These are phyloP conservation scores for Colletotrichum orchidophilum DNA, from an alignment of 2,329 filamentous ascomycete species.

Conservation along the genomic window DNA sequence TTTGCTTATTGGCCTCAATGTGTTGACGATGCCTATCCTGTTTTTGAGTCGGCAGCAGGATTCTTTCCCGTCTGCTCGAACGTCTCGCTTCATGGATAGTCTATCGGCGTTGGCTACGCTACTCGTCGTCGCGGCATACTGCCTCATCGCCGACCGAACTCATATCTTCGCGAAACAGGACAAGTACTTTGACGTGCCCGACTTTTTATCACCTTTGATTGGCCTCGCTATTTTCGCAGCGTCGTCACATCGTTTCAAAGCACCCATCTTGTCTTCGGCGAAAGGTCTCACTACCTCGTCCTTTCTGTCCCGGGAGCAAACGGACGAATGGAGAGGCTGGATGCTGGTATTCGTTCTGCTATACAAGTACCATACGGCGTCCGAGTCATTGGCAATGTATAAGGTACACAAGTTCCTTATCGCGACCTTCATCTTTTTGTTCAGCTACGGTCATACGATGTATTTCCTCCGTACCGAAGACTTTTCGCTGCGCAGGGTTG, in stretches of 20 bases:
- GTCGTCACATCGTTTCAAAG: constrained; percentile 18
- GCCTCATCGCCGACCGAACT: constrained; percentile 64
- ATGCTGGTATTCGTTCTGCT: constrained; percentile 65
- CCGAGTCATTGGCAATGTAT: constrained; percentile 60
- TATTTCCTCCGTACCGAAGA: constrained; percentile 67
- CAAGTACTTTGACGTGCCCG: constrained; percentile 51
- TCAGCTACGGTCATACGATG: constrained; percentile 67
- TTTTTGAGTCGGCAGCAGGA: constrained; percentile 18
- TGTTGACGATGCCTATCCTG: constrained; percentile 28
- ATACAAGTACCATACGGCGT: constrained; percentile 65
- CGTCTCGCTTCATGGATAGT: constrained; percentile 32
- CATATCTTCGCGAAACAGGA: constrained; percentile 61
- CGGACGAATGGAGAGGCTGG: constrained; percentile 74
- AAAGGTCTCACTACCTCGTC: constrained; percentile 12
- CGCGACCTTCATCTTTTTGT: constrained; percentile 69
- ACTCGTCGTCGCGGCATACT: constrained; percentile 47
- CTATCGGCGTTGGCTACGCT: constrained; percentile 41
- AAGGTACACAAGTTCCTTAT: constrained; percentile 63
- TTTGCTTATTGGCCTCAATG: constrained; percentile 35
- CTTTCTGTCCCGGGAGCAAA: constrained; percentile 61
- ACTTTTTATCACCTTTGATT: constrained; percentile 37
- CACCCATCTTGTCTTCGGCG: background rate
- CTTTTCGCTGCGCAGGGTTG: constrained; percentile 63
- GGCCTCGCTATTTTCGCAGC: constrained; percentile 38
- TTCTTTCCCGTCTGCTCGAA: constrained; percentile 39